Percentiles rank a stretch among this genome's conserved stretches.
phyloP scores from a whole-genome alignment of 306 rosid genomes.

The Acacia melanoxylon region DNA sequence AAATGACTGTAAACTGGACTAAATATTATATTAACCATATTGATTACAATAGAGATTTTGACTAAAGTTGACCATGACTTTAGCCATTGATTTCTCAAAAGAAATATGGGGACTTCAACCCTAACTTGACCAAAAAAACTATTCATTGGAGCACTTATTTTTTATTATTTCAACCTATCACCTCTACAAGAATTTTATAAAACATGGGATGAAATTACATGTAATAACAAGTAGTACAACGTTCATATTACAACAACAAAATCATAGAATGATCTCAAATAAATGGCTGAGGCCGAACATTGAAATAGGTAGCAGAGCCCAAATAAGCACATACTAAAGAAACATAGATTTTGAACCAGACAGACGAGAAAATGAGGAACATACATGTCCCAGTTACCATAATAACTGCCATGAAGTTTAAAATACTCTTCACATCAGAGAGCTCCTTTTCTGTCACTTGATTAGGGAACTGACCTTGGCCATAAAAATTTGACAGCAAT shows the following conservation, averaged over 20 bases:
- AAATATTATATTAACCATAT: too few relatives aligned
- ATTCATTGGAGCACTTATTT: not conserved
- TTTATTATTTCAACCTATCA: not conserved
- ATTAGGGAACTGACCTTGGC: constrained; percentile 61
- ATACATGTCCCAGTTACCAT: constrained; percentile 43
- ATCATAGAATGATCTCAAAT: constrained; percentile 19
- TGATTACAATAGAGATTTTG: not conserved
- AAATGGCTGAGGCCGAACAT: constrained; percentile 59
- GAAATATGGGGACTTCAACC: not conserved
- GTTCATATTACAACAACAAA: constrained; percentile 26
- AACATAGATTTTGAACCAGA: constrained; percentile 68
- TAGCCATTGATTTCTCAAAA: too few relatives aligned
- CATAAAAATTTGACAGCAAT: constrained; percentile 60
- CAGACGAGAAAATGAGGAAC: constrained; percentile 43
- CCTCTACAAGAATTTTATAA: not conserved
- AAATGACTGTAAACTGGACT: too few relatives aligned
- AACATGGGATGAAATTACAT: not conserved
- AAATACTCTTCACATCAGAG: constrained; percentile 49
- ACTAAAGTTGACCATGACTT: not conserved
- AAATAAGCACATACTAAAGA: constrained; percentile 60
- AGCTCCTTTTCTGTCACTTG: constrained; percentile 58
- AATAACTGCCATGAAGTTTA: constrained; percentile 45
- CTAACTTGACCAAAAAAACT: not conserved
- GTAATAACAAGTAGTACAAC: not conserved
- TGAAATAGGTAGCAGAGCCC: constrained; percentile 57